Percentiles rank a stretch among this genome's conserved stretches.
phyloP scores from a whole-genome alignment of 345 rosid genomes.

The Melaleuca alternifolia region DNA sequence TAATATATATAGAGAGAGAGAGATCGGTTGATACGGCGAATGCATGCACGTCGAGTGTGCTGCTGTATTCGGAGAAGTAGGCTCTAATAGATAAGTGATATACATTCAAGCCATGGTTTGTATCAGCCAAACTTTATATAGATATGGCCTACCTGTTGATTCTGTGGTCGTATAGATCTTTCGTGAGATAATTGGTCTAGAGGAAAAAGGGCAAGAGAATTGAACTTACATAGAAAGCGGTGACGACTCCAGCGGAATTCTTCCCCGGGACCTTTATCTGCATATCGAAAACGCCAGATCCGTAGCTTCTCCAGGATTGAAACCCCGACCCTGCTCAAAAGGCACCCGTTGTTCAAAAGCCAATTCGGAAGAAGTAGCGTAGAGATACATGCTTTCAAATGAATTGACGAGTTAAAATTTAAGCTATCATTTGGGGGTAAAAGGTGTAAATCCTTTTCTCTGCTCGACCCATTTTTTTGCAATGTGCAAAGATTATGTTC shows the following conservation, averaged over 20 bases:
- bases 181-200: too few species aligned
- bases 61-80: not conserved
- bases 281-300: not conserved
- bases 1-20: not conserved
- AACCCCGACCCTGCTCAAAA: not conserved
- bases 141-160: too few species aligned
- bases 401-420: too few species aligned
- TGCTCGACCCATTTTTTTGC: too few species aligned
- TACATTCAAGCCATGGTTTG: not conserved
- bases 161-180: too few species aligned
- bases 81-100: not conserved
- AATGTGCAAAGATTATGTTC: too few species aligned
- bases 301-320: not conserved
- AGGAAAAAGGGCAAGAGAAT: too few species aligned
- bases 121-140: not conserved
- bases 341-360: not conserved
- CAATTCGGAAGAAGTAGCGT: not conserved
- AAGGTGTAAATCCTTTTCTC: too few species aligned
- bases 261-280: not conserved
- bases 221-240: not conserved
- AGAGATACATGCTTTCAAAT: not conserved
- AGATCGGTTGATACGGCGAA: not conserved
- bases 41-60: not conserved
- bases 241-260: not conserved
- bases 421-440: too few species aligned